These are phyloP conservation scores for Glutinoglossum americanum DNA, from an alignment of 495 filamentous ascomycete genomes.

Conservation along the genomic window DNA sequence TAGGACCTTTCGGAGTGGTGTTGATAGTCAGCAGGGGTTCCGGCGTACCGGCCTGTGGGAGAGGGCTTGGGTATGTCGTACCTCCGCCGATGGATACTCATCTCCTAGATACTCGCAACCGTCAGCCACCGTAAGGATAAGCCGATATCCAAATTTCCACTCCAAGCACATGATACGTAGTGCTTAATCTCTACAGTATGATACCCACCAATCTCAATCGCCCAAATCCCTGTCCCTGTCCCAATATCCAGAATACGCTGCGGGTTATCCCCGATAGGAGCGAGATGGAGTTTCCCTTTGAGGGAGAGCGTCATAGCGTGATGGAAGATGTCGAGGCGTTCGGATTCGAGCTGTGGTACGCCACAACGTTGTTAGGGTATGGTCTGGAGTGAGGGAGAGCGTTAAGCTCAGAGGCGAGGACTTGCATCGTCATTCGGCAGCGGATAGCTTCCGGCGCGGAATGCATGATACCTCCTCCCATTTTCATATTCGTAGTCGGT, in stretches of 20 bases:
- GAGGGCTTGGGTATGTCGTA: not conserved
- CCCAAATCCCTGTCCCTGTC: constrained; percentile 28
- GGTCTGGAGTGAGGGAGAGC: no score
- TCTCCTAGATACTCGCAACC: not conserved
- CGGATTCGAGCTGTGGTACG: no score
- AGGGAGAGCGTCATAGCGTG: constrained; percentile 32
- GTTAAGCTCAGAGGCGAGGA: no score
- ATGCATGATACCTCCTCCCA: constrained; percentile 1
- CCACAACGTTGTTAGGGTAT: no score
- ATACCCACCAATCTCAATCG: constrained; percentile 7
- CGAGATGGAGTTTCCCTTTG: constrained; percentile 32
- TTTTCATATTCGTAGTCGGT: not conserved
- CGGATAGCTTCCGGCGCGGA: not conserved
- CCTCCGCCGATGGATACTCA: not conserved
- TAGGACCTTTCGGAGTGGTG: not conserved
- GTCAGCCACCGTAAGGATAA: not conserved
- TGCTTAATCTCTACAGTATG: no score
- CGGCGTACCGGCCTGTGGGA: no score
- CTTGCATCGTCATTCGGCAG: constrained; percentile 2
- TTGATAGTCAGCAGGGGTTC: no score
- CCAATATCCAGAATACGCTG: constrained; percentile 40
- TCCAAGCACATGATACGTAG: no score
- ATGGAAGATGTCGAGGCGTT: constrained; percentile 48
- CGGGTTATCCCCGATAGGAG: constrained; percentile 31
- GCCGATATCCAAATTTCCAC: no score